phyloP scores from a whole-genome alignment of 1,284 basidiomycete genomes.

The Leccinum fuscescens region DNA sequence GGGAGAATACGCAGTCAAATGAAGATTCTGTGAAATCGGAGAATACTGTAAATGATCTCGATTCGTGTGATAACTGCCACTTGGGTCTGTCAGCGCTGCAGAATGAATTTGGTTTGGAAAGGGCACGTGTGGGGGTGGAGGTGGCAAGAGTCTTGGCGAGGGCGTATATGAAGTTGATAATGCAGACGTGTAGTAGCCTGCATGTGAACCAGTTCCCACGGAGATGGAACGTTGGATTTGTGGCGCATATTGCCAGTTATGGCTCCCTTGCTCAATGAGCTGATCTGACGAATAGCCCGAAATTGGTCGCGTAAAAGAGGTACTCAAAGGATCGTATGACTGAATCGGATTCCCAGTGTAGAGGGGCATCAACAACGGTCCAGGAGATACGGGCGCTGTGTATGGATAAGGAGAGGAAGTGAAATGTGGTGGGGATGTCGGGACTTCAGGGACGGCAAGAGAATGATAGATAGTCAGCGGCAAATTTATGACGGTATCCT shows the following conservation, averaged over 20 bases:
- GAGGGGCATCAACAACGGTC: slow-evolving; percentile 6
- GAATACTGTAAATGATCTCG: slow-evolving; percentile 54
- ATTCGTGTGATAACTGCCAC: slow-evolving; percentile 10
- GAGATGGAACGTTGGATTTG: slow-evolving; percentile 23
- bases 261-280: slow-evolving; percentile 10
- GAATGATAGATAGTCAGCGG: slow-evolving; percentile 68
- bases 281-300: slow-evolving; percentile 8
- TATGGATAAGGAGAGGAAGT: slow-evolving; percentile 17
- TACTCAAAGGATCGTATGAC: slow-evolving; percentile 11
- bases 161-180: slow-evolving; percentile 13
- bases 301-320: slow-evolving; percentile 1
- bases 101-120: slow-evolving; percentile 7
- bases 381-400: slow-evolving; percentile 21
- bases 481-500: slow-evolving; percentile 62
- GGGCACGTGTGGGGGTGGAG: slow-evolving; percentile 13
- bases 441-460: slow-evolving; percentile 45
- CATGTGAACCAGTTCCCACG: slow-evolving; percentile 12
- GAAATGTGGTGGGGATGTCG: slow-evolving; percentile 22
- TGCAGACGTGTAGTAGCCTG: slow-evolving; percentile 13
- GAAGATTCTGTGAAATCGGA: slow-evolving; percentile 58
- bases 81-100: slow-evolving; percentile 6
- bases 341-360: slow-evolving; percentile 11
- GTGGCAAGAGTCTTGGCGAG: slow-evolving; percentile 20
- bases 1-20: slow-evolving; percentile 52
- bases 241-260: slow-evolving; percentile 20